Evolutionary conservation across 768 basidiomycete species (phyloP), one percentile per base, ranked within the genome.

Genomic region (Pluteus cervinus): DNA sequence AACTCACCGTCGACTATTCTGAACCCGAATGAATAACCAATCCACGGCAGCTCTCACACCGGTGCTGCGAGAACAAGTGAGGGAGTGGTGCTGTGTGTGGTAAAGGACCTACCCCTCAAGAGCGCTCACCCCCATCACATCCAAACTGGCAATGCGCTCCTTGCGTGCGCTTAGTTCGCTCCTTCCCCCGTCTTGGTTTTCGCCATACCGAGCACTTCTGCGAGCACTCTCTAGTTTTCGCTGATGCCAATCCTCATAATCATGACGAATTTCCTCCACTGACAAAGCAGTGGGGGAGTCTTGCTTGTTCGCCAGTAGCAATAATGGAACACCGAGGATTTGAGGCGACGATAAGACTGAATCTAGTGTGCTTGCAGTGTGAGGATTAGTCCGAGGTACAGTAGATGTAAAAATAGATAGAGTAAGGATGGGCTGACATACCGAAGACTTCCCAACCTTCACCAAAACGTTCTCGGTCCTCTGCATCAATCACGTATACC

Each of bases 361-460:
- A 50, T 96, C 91, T 80, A 60, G 33, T 42, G 24, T 39, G 33
- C 51, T 58, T 55, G 35, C 22, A 39, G 39, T 18, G 36, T 30
- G 38, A 26, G 24, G 18, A 35, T 39, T 40, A 40, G 28, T 9
- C 16, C 21, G 12, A 25, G 23, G 7, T 21, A 29, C 10, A 18
- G n/a, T n/a, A n/a, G n/a, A n/a, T n/a, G n/a, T n/a, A n/a, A n/a
- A n/a, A n/a, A n/a, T n/a, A n/a, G n/a, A 28, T 20, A 34, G 33
- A 14, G 30, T 26, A 25, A 35, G n/a, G 16, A 16, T 18, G n/a
- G n/a, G 12, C 5, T 21, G 28, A 60, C 86, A 40, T 59, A 96
- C 94, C 92, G 50, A 99, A 98, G 6, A 91, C 93, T 46, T 90
- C 86, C 94, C 94, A 98, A 11, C 90, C 89, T 68, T 98, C 96